Base-by-base conservation (phyloP, 495 filamentous ascomycete genomes). In the Neurospora tetraspora region DNA sequence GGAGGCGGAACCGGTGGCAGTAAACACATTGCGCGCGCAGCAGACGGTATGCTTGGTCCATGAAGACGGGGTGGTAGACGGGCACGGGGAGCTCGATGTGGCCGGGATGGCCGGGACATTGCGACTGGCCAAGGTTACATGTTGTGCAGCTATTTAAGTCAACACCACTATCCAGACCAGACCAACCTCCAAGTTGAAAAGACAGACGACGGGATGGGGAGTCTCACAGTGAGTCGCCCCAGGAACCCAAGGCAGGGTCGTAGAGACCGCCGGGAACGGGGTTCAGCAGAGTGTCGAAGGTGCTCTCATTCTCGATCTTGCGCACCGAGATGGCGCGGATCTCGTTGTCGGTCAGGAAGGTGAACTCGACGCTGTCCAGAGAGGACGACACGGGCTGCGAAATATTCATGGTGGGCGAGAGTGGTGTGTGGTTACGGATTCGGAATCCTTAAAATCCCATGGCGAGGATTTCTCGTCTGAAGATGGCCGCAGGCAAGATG, bases 61-160 rank as follows among this genome's bases (percentile, higher is more conserved):
- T 91, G 81, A 97, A 97, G 1, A 93, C 91, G 34, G 94, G 91
- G 83, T 98, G 95, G 79, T 98, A 99, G 69, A 97, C 90, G 59
- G 91, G 92, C 12, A 94, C 90, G 4, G 96, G 94, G 36, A 99
- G 89, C 75, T 97, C 93, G 80, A 99, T 96, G 80, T 98, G 96
- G 69, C 96, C 96, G 39, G 89, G 87, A 83, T 99, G 96, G 73
- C 96, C 96, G 11, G 96, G 94, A 80, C 96, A 99, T 70, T 88
- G 89, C 74, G 88, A 87, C 74, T 88, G 89, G 75, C 88, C 89
- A 76, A 94, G 85, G 74, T 93, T 91, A 80, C 94, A 98, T 82
- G 94, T 98, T 77, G 92, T 89, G 82, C 94, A 98, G 75, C 94
- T 98, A 34, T 65, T 18, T 1, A 65, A 79, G 73, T 71, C 69